Percentiles rank a stretch among this genome's conserved stretches.
These are phyloP conservation scores for Secale cereale DNA, from an alignment of 176 grass and related monocot species.

Conservation along the genomic window DNA sequence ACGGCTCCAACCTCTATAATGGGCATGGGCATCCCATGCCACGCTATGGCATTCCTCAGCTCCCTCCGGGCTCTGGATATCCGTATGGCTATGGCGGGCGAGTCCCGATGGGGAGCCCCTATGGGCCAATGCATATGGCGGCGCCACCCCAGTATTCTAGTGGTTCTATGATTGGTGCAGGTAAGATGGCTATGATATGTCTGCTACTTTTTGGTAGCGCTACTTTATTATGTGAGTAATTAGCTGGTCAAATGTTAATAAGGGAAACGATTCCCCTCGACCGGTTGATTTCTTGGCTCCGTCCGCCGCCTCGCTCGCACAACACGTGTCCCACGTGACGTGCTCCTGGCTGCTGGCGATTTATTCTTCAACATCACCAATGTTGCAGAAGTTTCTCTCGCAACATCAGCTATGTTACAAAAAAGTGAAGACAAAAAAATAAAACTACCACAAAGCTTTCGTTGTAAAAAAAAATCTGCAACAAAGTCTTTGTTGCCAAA, in stretches of 20 bases:
- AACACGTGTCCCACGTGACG: no score
- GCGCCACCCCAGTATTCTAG: slow-evolving; percentile 55
- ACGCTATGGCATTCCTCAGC: slow-evolving; percentile 57
- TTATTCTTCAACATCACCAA: no score
- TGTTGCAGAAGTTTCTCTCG: no score
- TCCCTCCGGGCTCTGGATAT: slow-evolving; percentile 65
- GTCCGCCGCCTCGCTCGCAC: no score
- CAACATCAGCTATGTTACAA: no score
- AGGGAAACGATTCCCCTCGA: no score
- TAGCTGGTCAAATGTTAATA: neutral
- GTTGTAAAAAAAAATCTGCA: no score
- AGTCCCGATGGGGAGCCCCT: slow-evolving; percentile 67
- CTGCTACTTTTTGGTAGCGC: neutral
- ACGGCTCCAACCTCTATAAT: slow-evolving; percentile 51
- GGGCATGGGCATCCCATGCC: slow-evolving; percentile 54
- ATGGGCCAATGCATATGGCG: slow-evolving; percentile 53
- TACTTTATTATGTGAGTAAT: neutral
- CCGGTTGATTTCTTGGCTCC: no score
- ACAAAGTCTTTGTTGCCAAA: no score
- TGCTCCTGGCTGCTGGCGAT: no score
- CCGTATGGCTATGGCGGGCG: slow-evolving; percentile 63
- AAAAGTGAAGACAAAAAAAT: no score
- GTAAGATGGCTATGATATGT: slow-evolving; percentile 20
- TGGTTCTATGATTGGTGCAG: slow-evolving; percentile 67
- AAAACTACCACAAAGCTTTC: no score